Base-by-base conservation (phyloP, 257 asterid species). In the Eustoma russellianum region DNA sequence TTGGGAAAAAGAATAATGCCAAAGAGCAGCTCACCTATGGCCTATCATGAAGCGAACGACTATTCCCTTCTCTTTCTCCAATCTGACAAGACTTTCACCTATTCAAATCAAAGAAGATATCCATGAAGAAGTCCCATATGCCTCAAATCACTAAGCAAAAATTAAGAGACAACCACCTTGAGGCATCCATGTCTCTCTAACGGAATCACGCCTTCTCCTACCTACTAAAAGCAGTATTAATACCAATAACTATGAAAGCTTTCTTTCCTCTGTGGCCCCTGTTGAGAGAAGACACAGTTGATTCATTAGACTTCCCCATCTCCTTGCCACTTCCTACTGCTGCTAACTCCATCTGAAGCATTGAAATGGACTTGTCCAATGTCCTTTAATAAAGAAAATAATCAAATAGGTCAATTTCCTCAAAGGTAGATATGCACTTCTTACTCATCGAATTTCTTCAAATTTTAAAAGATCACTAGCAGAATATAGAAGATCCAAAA, bases 181-280 rank as follows among this genome's bases (percentile, higher is more conserved):
- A 52, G 98, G 98, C 98, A 91, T 87, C 98, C 98, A 91, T 33
- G 95, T 91, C 67, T 79, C 93, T 59, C 98, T 82, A 48, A 91
- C 91, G 0, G 98, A 87, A 66, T 91, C 96, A 57, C 98, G 96
- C 70, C 98, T 84, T 77, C 78, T 91, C 64, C 98, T 62, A 72
- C 98, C n/a, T 86, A 60, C 98, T 91, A 67, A 91, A 91, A 73
- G 98, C 98, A 2, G 98, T 87, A 69, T 91, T 91, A 50, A 91
- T 91, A 48, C 98, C 98, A 56, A 91, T 91, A n/a, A 91, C 96
- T 79, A 91, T 70, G 66, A 91, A 91, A 5, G 90, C 95, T 75
- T 80, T 91, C 74, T n/a, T 79, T 82, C 64, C 76, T 82, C n/a
- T 68, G 72, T 61, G 85, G 64, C 5, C 59, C 80, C 35, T 67